A percentile compares a stretch with the other conserved stretches of the same genome.
Evolutionary conservation across 2,329 filamentous ascomycete genomes (phyloP).

Genomic region (Colletotrichum tamarilloi): DNA sequence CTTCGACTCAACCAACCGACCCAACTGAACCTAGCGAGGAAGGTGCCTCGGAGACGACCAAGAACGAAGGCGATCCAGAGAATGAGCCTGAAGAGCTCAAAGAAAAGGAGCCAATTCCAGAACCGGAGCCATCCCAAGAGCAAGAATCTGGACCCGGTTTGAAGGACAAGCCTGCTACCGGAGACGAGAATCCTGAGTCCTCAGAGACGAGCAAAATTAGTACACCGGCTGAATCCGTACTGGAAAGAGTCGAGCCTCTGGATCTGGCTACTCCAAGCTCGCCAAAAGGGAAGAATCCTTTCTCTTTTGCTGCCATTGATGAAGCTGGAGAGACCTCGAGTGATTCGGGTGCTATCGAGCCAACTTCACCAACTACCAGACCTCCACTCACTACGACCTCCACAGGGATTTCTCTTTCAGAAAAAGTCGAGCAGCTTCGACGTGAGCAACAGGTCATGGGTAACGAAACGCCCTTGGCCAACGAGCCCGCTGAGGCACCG

Average conservation of each 20-base stretch:
- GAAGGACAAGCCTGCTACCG: background rate
- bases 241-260: conserved; percentile 61
- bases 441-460: conserved; percentile 56
- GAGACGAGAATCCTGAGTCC: conserved; percentile 36
- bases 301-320: conserved; percentile 20
- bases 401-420: conserved; percentile 47
- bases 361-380: conserved; percentile 5
- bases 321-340: conserved; percentile 5
- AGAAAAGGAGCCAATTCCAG: background rate
- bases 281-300: conserved; percentile 40
- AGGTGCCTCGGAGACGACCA: conserved; percentile 43
- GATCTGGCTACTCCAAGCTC: conserved; percentile 58
- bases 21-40: conserved; percentile 47
- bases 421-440: conserved; percentile 63
- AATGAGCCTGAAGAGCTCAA: background rate
- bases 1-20: conserved; percentile 54
- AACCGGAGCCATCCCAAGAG: conserved; percentile 7
- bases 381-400: conserved; percentile 18
- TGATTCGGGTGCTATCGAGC: background rate
- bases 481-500: conserved; percentile 38
- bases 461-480: conserved; percentile 43
- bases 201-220: conserved; percentile 46
- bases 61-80: conserved; percentile 27
- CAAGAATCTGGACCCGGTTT: background rate
- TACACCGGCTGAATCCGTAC: conserved; percentile 46